Percentiles rank a stretch among this genome's conserved stretches.
phyloP scores from a whole-genome alignment of 345 rosid genomes.

The Acer yangbiense region DNA sequence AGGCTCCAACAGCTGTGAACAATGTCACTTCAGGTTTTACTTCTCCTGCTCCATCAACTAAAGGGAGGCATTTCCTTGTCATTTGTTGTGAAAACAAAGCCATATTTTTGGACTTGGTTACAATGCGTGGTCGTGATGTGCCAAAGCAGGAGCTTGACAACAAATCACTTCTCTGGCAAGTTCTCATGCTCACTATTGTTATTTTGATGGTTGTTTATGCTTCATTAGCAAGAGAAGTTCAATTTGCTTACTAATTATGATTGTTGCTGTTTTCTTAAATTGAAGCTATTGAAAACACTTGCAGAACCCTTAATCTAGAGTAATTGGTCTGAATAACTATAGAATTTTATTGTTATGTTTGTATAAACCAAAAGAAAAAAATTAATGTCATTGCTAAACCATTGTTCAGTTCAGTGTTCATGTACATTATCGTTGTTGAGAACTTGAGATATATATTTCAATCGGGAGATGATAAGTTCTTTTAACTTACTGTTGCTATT shows the following conservation, averaged over 20 bases:
- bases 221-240: background rate
- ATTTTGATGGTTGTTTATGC: background rate
- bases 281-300: background rate
- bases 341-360: background rate
- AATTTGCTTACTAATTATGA: background rate
- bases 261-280: background rate
- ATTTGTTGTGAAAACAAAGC: slow-evolving; percentile 97
- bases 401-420: background rate
- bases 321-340: background rate
- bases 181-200: slow-evolving; percentile 18
- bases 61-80: slow-evolving; percentile 95
- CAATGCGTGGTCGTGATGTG: slow-evolving; percentile 98
- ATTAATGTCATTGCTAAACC: background rate
- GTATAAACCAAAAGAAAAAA: background rate
- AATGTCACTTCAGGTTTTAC: slow-evolving; percentile 82
- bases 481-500: background rate
- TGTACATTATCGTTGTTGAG: background rate
- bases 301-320: background rate
- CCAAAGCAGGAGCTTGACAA: slow-evolving; percentile 97
- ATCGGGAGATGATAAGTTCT: background rate
- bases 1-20: slow-evolving; percentile 84
- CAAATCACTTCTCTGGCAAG: slow-evolving; percentile 87
- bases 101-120: slow-evolving; percentile 91
- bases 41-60: slow-evolving; percentile 86
- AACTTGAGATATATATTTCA: background rate